Conservation (phyloP, 352 stramenopile genomes). For the Nothophytophthora sp. region DNA sequence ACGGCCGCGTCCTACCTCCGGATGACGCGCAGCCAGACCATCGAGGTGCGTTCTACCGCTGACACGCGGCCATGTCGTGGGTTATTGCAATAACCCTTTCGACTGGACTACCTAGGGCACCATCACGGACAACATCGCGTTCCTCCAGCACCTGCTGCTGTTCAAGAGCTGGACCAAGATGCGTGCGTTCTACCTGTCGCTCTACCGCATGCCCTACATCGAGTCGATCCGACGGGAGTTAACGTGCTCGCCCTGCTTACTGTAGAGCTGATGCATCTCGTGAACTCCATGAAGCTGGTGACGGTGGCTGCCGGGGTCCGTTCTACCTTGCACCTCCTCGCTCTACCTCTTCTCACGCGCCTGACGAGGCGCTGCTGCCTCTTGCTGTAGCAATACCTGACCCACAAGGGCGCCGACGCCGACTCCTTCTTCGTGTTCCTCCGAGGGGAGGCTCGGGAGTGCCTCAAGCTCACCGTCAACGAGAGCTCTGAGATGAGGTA, state of each 20-base stretch:
- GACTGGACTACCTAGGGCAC: conserved; percentile 56
- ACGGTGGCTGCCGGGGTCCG: conserved; percentile 52
- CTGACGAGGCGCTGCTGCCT: not conserved
- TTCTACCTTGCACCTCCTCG: conserved; percentile 1
- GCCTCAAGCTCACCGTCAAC: conserved; percentile 62
- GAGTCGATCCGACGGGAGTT: not conserved
- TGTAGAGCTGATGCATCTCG: conserved; percentile 81
- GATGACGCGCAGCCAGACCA: conserved; percentile 81
- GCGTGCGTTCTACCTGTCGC: conserved; percentile 39
- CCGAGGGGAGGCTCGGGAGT: conserved; percentile 71
- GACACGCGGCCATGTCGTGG: too few relatives aligned
- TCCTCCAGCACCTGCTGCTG: conserved; percentile 77
- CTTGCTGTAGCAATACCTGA: conserved; percentile 70
- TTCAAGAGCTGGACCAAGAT: conserved; percentile 86
- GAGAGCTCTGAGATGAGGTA: conserved; percentile 61
- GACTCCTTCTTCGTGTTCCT: conserved; percentile 83
- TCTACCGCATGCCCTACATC: not conserved
- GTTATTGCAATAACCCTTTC: too few relatives aligned
- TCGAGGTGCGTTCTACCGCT: conserved; percentile 40
- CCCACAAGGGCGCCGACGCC: conserved; percentile 69
- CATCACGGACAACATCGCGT: conserved; percentile 85
- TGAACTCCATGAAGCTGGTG: conserved; percentile 86
- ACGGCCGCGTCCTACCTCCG: conserved; percentile 77
- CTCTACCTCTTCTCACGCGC: not conserved
- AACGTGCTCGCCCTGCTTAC: not conserved